phyloP scores from a whole-genome alignment of 371 early-diverging fungal genomes.

The Amoeboradix gromovi region DNA sequence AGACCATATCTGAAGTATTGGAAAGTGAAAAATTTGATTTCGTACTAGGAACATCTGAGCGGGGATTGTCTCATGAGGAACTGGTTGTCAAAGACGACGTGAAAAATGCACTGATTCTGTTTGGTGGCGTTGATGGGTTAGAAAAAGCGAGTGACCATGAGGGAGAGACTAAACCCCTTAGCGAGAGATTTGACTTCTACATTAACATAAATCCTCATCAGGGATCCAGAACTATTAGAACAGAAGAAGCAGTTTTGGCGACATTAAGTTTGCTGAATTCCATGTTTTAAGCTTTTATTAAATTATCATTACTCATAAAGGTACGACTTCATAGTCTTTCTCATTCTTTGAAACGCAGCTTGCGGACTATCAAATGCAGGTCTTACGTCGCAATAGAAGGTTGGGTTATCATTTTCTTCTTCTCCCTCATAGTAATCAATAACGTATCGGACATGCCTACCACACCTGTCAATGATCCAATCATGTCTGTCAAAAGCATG shows the following conservation, averaged over 20 bases:
- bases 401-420: conserved; percentile 12
- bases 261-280: background rate
- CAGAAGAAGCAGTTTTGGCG: conserved; percentile 22
- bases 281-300: background rate
- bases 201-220: conserved; percentile 25
- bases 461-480: conserved; percentile 83
- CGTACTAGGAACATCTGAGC: conserved; percentile 33
- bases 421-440: conserved; percentile 69
- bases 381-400: background rate
- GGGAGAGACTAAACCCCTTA: conserved; percentile 25
- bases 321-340: background rate
- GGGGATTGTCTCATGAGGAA: conserved; percentile 16
- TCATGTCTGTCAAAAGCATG: conserved; percentile 88
- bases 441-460: conserved; percentile 57
- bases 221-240: conserved; percentile 31
- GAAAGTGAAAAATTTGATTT: conserved; percentile 36
- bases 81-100: conserved; percentile 3
- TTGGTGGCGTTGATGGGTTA: conserved; percentile 35
- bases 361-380: conserved; percentile 1
- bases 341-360: background rate
- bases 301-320: background rate
- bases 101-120: conserved; percentile 31
- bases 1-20: conserved; percentile 25
- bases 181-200: conserved; percentile 29
- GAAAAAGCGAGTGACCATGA: conserved; percentile 35